phyloP scores from a whole-genome alignment of 1,284 basidiomycete species.

The Boletellus deceptivus region DNA sequence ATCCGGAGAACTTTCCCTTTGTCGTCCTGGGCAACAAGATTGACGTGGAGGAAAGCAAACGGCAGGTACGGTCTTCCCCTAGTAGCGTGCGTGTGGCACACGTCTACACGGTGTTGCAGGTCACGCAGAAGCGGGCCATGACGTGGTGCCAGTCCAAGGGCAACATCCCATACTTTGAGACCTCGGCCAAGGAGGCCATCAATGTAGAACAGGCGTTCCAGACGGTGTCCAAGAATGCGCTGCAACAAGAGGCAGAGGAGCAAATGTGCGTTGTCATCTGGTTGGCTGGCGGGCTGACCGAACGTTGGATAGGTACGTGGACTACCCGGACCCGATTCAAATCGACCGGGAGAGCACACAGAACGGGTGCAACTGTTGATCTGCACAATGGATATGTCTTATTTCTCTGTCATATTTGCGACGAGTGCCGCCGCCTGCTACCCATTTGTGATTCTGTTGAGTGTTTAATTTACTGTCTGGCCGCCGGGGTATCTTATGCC shows the following conservation, averaged over 20 bases:
- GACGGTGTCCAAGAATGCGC: slow-evolving; percentile 97
- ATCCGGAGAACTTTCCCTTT: slow-evolving; percentile 99
- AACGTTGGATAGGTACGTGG: slow-evolving; percentile 71
- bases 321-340: slow-evolving; percentile 98
- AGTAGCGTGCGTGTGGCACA: not conserved
- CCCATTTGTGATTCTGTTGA: slow-evolving; percentile 32
- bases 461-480: slow-evolving; percentile 35
- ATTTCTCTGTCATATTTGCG: slow-evolving; percentile 27
- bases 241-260: slow-evolving; percentile 96
- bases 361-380: slow-evolving; percentile 89
- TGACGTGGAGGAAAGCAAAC: slow-evolving; percentile 98
- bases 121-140: slow-evolving; percentile 99
- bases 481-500: slow-evolving; percentile 24
- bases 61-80: slow-evolving; percentile 66
- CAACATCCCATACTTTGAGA: slow-evolving; percentile 99
- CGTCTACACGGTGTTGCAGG: slow-evolving; percentile 45
- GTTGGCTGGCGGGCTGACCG: slow-evolving; percentile 14
- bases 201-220: slow-evolving; percentile 99
- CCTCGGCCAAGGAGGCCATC: slow-evolving; percentile 99
- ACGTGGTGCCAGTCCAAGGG: slow-evolving; percentile 99
- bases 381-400: slow-evolving; percentile 26
- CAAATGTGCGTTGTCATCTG: slow-evolving; percentile 68
- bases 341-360: slow-evolving; percentile 93
- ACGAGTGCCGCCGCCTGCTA: slow-evolving; percentile 29
- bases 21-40: slow-evolving; percentile 99